A percentile compares a stretch with the other conserved stretches of the same genome.
Evolutionary conservation across 306 rosid species (phyloP).

Genomic region (Cucumis melo): DNA sequence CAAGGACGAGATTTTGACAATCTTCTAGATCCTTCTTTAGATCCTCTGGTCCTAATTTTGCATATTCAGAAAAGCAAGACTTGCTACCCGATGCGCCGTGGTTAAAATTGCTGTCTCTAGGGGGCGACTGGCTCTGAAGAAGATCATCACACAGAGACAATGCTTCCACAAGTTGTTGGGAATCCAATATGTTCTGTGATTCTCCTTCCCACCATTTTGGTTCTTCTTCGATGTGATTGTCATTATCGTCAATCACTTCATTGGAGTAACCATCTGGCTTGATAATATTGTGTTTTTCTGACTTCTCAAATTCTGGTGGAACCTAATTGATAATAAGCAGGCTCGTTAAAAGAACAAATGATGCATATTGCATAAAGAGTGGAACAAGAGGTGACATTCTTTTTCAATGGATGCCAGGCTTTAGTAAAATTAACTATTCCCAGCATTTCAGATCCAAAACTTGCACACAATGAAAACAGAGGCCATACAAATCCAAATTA

Average conservation of each 20-base stretch:
- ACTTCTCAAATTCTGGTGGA: conserved; percentile 23
- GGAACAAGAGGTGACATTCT: not conserved
- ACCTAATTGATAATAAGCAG: conserved; percentile 14
- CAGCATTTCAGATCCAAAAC: not conserved
- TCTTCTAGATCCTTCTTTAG: conserved; percentile 75
- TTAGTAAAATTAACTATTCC: not conserved
- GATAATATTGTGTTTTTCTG: conserved; percentile 15
- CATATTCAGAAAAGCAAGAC: conserved; percentile 45
- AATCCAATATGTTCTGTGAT: conserved; percentile 62
- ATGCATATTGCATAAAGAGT: not conserved
- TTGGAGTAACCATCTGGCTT: not conserved
- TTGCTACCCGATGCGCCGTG: conserved; percentile 19
- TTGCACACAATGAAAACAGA: not conserved
- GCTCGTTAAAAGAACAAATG: not conserved
- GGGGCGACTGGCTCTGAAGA: conserved; percentile 70
- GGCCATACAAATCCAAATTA: not conserved
- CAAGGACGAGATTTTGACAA: conserved; percentile 48
- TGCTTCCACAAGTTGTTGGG: conserved; percentile 76
- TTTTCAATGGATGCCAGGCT: not conserved
- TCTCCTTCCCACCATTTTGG: conserved; percentile 78
- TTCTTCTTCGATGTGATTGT: conserved; percentile 36
- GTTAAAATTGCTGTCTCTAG: conserved; percentile 18
- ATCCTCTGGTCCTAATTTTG: conserved; percentile 52
- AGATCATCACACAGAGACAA: conserved; percentile 57
- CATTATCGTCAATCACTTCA: conserved; percentile 5